These are phyloP conservation scores for Tulasnella sp. DNA, from an alignment of 768 basidiomycete species.

Conservation along the genomic window DNA sequence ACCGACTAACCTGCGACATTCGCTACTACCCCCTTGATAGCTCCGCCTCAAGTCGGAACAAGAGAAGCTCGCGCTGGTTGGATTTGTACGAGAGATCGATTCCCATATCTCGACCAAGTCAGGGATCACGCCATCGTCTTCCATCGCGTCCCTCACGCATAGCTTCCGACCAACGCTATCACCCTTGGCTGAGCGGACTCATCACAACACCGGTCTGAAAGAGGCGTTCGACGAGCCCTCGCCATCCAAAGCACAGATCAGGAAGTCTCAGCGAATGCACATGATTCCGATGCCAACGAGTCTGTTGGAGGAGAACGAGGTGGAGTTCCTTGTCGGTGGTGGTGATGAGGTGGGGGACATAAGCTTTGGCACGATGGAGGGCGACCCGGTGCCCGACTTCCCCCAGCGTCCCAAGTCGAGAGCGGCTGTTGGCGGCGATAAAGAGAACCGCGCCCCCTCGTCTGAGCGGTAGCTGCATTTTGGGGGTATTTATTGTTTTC, in stretches of 20 bases:
- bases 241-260: neutral
- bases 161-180: slow-evolving; percentile 10
- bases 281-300: neutral
- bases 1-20: neutral
- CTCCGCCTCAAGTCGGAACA: slow-evolving; percentile 54
- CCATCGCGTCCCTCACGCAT: neutral
- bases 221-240: neutral
- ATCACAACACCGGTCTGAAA: neutral
- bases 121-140: neutral
- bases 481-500: no score
- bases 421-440: no score
- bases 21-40: no score
- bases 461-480: no score
- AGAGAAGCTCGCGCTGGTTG: slow-evolving; percentile 62
- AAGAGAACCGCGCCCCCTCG: no score
- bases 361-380: no score
- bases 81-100: slow-evolving; percentile 77
- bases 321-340: slow-evolving; percentile 4
- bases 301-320: slow-evolving; percentile 5
- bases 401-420: no score
- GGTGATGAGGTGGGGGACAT: no score
- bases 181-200: slow-evolving; percentile 5
- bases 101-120: slow-evolving; percentile 15
- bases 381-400: no score
- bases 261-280: neutral